Evolutionary conservation across 2,329 filamentous ascomycete genomes (phyloP), one percentile per base, ranked within the genome.

Genomic region (Phaeosphaeriaceae sp.): DNA sequence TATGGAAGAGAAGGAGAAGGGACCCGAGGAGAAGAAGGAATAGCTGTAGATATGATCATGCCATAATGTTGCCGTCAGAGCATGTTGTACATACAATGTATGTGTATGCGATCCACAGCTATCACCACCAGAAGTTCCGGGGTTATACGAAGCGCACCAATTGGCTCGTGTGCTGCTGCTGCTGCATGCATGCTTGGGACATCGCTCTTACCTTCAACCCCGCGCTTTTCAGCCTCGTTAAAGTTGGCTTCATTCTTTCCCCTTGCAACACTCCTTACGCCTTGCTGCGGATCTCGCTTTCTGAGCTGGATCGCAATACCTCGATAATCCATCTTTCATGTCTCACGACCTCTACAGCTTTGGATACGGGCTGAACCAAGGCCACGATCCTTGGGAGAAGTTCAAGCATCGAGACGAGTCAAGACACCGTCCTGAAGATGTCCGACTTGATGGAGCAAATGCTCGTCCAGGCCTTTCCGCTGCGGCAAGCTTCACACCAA

Each of bases 1-100:
- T 80, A 78, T 99, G 77, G 93, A 97, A 73, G 91, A 94, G 68
- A 89, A 92, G 67, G 76, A 76, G 61, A 81, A 82, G 47, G 61
- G 63, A 1, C 63, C 69, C 28, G 59, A 65, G 26, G 60, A 71
- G 46, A 63, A 68, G 55, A 64, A 60, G 55, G 60, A 58, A 26
- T 60, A 64, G 40, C 50, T 24, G 49, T 35, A 19, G n/a, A n/a
- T n/a, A n/a, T n/a, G n/a, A n/a, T n/a, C 28, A 30, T 30, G 28
- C 28, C 11, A 6, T 30, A 30, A 11, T 11, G 6, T 6, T 30
- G 28, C 28, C 28, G 11, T 30, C 11, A 11, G 11, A 30, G 28
- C 28, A 30, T 30, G 26, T 21, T 55, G 46, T 55, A 49, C 46
- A 44, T 40, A 44, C 22, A 50, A 13, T 44, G 48, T 52, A 23